Evolutionary conservation across 169 alveolate genomes (phyloP).

Genomic region (Plasmodium reichenowi): DNA sequence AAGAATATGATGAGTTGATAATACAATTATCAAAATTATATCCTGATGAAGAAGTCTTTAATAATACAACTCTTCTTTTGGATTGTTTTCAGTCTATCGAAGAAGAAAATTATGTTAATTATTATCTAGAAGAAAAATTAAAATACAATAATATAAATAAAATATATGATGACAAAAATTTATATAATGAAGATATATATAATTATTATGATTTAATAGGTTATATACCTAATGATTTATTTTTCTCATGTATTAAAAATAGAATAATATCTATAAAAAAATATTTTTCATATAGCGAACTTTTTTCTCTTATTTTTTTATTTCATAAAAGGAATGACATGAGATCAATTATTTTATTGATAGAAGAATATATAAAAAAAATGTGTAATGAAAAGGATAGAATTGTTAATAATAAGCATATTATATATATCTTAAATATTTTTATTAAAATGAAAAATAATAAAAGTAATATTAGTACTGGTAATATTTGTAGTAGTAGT

Average conservation of each 20-base stretch:
- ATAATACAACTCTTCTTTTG: not conserved
- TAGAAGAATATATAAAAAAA: constrained; percentile 42
- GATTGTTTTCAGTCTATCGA: constrained; percentile 1
- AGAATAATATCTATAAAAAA: constrained; percentile 38
- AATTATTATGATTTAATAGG: constrained; percentile 48
- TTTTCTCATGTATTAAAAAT: constrained; percentile 37
- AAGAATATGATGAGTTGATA: constrained; percentile 57
- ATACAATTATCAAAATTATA: constrained; percentile 9
- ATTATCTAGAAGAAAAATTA: not conserved
- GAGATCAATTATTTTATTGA: constrained; percentile 7
- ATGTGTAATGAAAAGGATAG: constrained; percentile 30
- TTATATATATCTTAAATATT: constrained; percentile 60
- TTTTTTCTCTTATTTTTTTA: constrained; percentile 35
- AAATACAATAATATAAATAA: no score
- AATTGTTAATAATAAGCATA: constrained; percentile 23
- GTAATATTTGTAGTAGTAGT: not conserved
- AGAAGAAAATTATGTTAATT: constrained; percentile 7
- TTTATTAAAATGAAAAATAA: constrained; percentile 36
- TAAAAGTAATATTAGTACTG: not conserved
- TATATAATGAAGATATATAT: not conserved
- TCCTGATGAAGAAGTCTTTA: not conserved
- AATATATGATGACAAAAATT: not conserved
- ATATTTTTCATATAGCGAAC: constrained; percentile 11
- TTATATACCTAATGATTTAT: constrained; percentile 58
- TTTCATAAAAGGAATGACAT: constrained; percentile 32